Conservation (phyloP, 129 eudicot genomes). For the Centrapalus pauciflorus region DNA sequence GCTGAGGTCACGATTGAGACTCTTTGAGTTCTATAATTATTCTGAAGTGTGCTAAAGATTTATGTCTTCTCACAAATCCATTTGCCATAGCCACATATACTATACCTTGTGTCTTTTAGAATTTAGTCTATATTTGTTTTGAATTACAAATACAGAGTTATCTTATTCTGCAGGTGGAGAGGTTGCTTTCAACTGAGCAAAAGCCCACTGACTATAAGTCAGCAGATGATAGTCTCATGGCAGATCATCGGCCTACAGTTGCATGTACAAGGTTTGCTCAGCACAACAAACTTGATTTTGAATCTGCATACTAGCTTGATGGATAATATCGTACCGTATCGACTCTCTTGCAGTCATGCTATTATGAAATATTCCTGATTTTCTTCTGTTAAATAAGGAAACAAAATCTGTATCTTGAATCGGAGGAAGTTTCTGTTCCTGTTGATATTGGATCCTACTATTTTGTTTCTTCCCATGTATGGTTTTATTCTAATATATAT, state of each 20-base stretch:
- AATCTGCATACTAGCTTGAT: not conserved
- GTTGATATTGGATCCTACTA: not conserved
- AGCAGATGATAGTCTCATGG: constrained; percentile 73
- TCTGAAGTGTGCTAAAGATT: not conserved
- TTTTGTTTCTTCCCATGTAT: not conserved
- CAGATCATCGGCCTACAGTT: constrained; percentile 91
- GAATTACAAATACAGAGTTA: not conserved
- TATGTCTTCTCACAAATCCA: not conserved
- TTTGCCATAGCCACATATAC: not conserved
- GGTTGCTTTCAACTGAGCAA: constrained; percentile 80
- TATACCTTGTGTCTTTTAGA: not conserved
- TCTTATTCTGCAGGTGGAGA: constrained; percentile 56
- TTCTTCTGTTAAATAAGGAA: not conserved
- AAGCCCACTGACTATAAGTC: constrained; percentile 77
- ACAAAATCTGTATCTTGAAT: not conserved
- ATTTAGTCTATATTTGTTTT: not conserved
- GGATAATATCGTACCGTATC: not conserved
- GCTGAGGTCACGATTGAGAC: constrained; percentile 51
- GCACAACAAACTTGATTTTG: not conserved
- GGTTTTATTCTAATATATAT: not conserved
- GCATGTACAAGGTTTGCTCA: constrained; percentile 72
- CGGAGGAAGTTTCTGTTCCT: not conserved
- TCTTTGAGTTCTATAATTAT: not conserved
- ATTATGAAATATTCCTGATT: not conserved
- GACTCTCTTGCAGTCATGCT: not conserved